Evolutionary conservation across 768 basidiomycete species (phyloP).

Genomic region (Lentinula aciculospora): DNA sequence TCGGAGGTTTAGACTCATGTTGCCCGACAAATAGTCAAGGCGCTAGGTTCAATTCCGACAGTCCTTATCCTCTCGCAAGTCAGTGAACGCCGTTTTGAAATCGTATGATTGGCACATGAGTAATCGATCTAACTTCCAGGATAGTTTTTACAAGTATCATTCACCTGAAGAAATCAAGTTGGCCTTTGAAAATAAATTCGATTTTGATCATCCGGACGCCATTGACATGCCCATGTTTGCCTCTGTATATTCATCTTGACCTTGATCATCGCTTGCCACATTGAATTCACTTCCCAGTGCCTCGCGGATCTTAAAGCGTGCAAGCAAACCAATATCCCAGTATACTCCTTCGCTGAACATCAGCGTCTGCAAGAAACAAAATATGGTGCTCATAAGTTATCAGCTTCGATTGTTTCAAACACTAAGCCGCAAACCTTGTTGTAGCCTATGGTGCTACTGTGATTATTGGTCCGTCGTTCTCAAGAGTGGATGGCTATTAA

Average conservation of each 20-base stretch:
- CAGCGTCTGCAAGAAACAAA: conserved; percentile 75
- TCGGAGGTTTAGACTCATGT: conserved; percentile 63
- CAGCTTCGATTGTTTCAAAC: background rate
- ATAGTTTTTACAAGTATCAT: conserved; percentile 90
- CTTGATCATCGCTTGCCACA: background rate
- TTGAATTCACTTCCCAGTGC: conserved; percentile 44
- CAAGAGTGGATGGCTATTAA: background rate
- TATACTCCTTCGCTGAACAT: conserved; percentile 92
- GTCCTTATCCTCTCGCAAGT: conserved; percentile 92
- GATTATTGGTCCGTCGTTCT: conserved; percentile 58
- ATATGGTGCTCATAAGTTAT: conserved; percentile 33
- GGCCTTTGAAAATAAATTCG: conserved; percentile 77
- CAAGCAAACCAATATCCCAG: conserved; percentile 81
- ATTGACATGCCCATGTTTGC: conserved; percentile 89
- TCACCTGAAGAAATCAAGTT: conserved; percentile 71
- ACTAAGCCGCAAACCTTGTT: background rate
- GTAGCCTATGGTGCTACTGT: conserved; percentile 83
- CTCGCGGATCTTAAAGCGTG: conserved; percentile 81
- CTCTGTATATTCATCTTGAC: conserved; percentile 34
- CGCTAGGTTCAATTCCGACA: conserved; percentile 78
- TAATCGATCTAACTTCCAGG: conserved; percentile 36
- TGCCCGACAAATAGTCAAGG: conserved; percentile 72
- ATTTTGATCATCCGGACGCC: conserved; percentile 90
- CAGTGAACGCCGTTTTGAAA: conserved; percentile 6
- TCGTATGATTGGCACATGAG: background rate